A percentile compares a stretch with the other conserved stretches of the same genome.
Evolutionary conservation across 768 basidiomycete genomes (phyloP).

Genomic region (Pulveroboletus sp.): DNA sequence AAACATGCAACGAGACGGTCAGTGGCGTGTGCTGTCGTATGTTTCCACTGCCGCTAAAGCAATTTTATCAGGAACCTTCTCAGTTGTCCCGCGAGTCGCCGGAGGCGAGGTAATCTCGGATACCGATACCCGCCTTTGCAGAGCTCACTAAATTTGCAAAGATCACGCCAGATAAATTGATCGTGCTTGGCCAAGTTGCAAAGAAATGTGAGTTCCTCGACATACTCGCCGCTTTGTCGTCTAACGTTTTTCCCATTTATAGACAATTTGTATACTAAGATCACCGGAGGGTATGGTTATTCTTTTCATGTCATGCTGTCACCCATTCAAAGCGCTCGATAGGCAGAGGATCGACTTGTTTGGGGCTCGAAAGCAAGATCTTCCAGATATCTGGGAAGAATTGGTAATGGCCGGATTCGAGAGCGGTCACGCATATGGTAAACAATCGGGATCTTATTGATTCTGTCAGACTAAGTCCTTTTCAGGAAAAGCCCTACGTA

Average conservation of each 20-base stretch:
- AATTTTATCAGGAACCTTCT: slow-evolving; percentile 53
- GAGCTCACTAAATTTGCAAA: too few relatives aligned
- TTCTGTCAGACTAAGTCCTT: neutral
- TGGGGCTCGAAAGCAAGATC: slow-evolving; percentile 64
- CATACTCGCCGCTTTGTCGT: too few relatives aligned
- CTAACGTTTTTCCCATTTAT: neutral
- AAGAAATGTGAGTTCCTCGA: slow-evolving; percentile 50
- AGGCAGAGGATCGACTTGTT: slow-evolving; percentile 69
- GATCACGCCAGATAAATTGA: slow-evolving; percentile 62
- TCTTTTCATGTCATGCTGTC: too few relatives aligned
- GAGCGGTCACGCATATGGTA: slow-evolving; percentile 73
- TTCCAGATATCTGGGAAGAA: slow-evolving; percentile 65
- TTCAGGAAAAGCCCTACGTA: slow-evolving; percentile 50
- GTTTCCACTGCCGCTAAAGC: too few relatives aligned
- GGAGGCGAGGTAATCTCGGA: slow-evolving; percentile 69
- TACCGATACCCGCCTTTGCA: too few relatives aligned
- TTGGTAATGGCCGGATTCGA: slow-evolving; percentile 65
- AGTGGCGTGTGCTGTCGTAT: too few relatives aligned
- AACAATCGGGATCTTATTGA: slow-evolving; percentile 13
- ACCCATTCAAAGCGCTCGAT: too few relatives aligned
- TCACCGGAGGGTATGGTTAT: slow-evolving; percentile 45
- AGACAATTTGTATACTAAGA: slow-evolving; percentile 62
- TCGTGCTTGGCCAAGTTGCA: slow-evolving; percentile 60
- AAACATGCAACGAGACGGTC: slow-evolving; percentile 67
- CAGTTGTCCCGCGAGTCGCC: slow-evolving; percentile 66